Base-by-base conservation (phyloP, 805 yeast genomes). In the Candida nonsorbophila region DNA sequence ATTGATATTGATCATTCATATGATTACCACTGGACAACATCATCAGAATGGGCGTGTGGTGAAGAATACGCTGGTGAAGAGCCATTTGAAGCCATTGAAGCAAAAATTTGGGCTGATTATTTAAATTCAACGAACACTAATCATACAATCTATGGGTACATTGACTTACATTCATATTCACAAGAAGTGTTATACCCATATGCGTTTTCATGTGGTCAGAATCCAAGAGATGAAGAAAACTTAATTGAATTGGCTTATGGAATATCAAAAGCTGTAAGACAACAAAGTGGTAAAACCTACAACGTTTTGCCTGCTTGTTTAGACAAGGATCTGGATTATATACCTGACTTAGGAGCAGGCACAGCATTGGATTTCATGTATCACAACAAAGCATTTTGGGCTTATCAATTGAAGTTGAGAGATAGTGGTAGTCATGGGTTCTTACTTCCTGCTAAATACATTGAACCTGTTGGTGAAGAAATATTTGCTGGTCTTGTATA, bases 1-100 rank as follows among this genome's bases (percentile, higher is more conserved):
- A 73, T 86, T 21, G 95, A 87, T 51, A 78, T 87, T 33, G 95
- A 85, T 49, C 94, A 81, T 48, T 80, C 94, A 1, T 84, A 78
- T 54, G 82, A 74, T 41, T 83, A 61, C 55, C 85, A 82, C 46
- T 84, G 87, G 79, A 66, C 74, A 3, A 57, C 62, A 28, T 71
- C 79, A 10, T 45, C 53, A 15, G 83, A 77, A 29, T 69, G 72
- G 50, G 85, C 90, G 3, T 87, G 96, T 55, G 80, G 84, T 22
- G 95, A 84, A 47, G 84, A 79, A 27, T 87, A 84, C 52, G 63
- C 81, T 20, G 97, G 97, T 7, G 84, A 77, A 44, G 54, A 51
- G 1, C 79, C 87, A 5, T 77, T 81, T 47, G 92, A 65, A 42
- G 69, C 71, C 5, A 32, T 43, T 20, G 71, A 65, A 42, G 48